Base-by-base conservation (phyloP, 805 yeast species). In the Saturnispora silvae region DNA sequence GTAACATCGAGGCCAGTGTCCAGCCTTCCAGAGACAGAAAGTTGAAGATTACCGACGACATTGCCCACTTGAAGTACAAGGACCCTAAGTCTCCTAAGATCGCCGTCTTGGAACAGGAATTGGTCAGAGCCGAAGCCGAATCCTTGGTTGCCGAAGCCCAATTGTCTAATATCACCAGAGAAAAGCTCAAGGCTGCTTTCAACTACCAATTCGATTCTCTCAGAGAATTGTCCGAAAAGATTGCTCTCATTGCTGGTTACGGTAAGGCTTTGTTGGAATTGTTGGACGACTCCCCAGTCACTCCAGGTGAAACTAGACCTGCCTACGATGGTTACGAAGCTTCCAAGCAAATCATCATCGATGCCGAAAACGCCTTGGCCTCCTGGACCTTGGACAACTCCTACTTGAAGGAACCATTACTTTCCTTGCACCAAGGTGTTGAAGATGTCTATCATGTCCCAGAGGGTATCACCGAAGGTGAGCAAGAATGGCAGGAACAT, bases 101-200 rank as follows among this genome's bases (percentile, higher is more conserved):
- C 49, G 78, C 83, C 48, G 89, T 87, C 38, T 76, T 89, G 62
- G 98, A 89, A 72, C 97, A 92, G 70, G 97, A 92, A 68, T 75
- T 92, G 60, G 97, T 92, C 50, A 80, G 98, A 66, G 96, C 97
- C 36, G 98, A 89, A 72, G 97, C 97, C 49, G 97, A 92, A 69
- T 85, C 96, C 35, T 77, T 89, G 53, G 98, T 89, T 54, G 98
- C 98, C 43, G 98, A 89, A 71, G 97, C 97, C 42, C 98, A 89
- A 71, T 77, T 89, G 60, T 84, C 96, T 46, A 89, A 89, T 70
- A 89, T 92, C 65, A 89, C 97, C 53, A 83, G 98, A 66, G 96
- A 87, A 68, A 87, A 87, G 71, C 72, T 89, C 60, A 92, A 92
- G 80, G 92, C 95, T 49, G 94, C 96, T 38, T 92, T 83, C 74